These are phyloP conservation scores for Verticillium zaregamsianum DNA, from an alignment of 2,329 filamentous ascomycete genomes.

Conservation along the genomic window DNA sequence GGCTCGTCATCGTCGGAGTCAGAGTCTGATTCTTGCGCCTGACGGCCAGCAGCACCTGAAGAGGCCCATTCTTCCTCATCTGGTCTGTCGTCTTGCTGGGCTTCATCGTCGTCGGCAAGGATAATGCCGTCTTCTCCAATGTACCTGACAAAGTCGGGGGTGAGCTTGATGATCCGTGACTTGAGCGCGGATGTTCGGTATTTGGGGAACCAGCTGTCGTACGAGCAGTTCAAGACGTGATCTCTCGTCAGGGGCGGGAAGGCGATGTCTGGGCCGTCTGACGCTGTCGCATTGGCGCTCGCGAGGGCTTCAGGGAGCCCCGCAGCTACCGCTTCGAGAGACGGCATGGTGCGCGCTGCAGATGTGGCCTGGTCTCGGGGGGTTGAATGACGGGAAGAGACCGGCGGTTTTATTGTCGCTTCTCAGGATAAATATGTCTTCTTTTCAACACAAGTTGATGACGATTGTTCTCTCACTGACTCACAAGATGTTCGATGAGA, in stretches of 20 bases:
- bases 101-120: conserved; percentile 65
- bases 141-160: conserved; percentile 74
- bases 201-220: conserved; percentile 84
- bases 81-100: conserved; percentile 49
- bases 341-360: conserved; percentile 23
- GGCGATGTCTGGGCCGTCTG: conserved; percentile 37
- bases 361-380: neutral
- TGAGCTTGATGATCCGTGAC: conserved; percentile 77
- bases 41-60: conserved; percentile 21
- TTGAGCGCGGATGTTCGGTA: conserved; percentile 75
- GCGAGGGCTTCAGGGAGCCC: neutral
- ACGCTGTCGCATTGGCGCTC: conserved; percentile 4
- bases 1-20: conserved; percentile 50
- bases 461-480: neutral
- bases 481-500: conserved; percentile 1
- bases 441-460: neutral
- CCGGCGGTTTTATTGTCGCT: neutral
- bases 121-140: conserved; percentile 90
- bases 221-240: conserved; percentile 93
- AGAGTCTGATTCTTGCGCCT: conserved; percentile 35
- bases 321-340: conserved; percentile 17
- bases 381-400: neutral
- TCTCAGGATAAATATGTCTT: neutral
- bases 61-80: conserved; percentile 48
- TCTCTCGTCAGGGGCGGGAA: conserved; percentile 82